These are phyloP conservation scores for Adansonia grandidieri DNA, from an alignment of 441 rosid species.

Conservation along the genomic window DNA sequence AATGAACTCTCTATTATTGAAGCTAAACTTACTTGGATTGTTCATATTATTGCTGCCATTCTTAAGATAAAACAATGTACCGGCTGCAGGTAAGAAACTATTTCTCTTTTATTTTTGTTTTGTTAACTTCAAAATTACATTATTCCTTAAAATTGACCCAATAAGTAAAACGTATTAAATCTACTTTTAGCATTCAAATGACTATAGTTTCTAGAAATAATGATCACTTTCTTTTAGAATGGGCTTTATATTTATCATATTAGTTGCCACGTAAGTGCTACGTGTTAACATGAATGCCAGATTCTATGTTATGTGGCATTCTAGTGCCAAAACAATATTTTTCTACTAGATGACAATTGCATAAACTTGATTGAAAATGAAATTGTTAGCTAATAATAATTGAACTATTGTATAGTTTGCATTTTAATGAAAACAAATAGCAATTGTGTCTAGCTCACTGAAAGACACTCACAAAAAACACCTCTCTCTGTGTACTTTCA, in stretches of 20 bases:
- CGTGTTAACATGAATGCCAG: background rate
- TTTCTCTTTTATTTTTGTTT: constrained; percentile 25
- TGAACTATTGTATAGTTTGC: constrained; percentile 6
- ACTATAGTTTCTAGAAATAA: background rate
- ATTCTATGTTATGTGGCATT: background rate
- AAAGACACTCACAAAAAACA: background rate
- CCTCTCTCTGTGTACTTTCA: background rate
- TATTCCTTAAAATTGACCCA: background rate
- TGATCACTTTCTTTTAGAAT: background rate
- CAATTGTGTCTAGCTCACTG: constrained; percentile 5
- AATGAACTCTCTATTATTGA: constrained; percentile 80
- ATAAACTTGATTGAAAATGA: background rate
- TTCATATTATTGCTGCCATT: constrained; percentile 94
- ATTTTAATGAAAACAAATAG: background rate
- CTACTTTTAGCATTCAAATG: background rate
- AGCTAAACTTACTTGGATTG: constrained; percentile 97
- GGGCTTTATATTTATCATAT: constrained; percentile 4
- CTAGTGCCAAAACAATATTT: background rate
- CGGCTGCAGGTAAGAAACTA: constrained; percentile 75
- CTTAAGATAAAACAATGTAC: constrained; percentile 85
- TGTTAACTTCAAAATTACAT: background rate
- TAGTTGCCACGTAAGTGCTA: background rate
- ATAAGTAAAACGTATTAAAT: background rate
- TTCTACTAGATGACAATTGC: background rate
- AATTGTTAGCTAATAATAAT: background rate